Evolutionary conservation across 2,329 filamentous ascomycete genomes (phyloP).

Genomic region (Colletotrichum plurivorum): DNA sequence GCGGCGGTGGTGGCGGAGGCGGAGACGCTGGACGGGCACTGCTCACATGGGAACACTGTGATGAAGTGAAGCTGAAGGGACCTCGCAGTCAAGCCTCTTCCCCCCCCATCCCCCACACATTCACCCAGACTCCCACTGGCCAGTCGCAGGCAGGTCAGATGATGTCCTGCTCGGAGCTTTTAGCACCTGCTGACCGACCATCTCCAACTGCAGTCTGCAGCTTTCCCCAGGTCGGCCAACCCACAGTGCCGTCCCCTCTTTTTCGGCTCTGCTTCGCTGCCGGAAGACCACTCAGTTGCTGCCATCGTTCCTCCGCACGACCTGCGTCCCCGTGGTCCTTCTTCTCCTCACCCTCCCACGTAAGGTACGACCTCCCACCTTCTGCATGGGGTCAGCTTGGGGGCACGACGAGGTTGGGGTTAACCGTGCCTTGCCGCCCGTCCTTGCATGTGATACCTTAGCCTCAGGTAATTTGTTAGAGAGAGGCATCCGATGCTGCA

Average conservation of each 20-base stretch:
- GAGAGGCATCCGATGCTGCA: slow-evolving; percentile 21
- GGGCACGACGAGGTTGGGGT: slow-evolving; percentile 16
- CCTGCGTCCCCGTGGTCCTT: background rate
- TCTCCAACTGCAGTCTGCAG: slow-evolving; percentile 19
- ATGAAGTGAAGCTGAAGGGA: background rate
- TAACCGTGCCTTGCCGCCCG: background rate
- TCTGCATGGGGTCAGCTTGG: slow-evolving; percentile 12
- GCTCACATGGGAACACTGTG: too few species aligned
- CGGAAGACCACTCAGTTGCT: slow-evolving; percentile 25
- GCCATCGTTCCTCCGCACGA: slow-evolving; percentile 5
- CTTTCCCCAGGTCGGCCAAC: slow-evolving; percentile 26
- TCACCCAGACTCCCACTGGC: background rate
- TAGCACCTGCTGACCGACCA: slow-evolving; percentile 40
- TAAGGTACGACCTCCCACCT: slow-evolving; percentile 11
- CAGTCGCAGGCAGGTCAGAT: slow-evolving; percentile 26
- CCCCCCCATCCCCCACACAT: slow-evolving; percentile 29
- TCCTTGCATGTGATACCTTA: slow-evolving; percentile 35
- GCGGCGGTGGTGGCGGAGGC: background rate
- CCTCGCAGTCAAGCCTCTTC: slow-evolving; percentile 7
- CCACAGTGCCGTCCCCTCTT: slow-evolving; percentile 36
- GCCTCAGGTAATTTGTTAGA: slow-evolving; percentile 8
- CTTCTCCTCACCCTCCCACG: slow-evolving; percentile 15
- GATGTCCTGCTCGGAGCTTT: slow-evolving; percentile 35
- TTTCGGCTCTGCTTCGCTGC: slow-evolving; percentile 23
- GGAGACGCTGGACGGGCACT: too few species aligned